These are phyloP conservation scores for Daldinia sp. DNA, from an alignment of 2,329 filamentous ascomycete genomes.

Conservation along the genomic window DNA sequence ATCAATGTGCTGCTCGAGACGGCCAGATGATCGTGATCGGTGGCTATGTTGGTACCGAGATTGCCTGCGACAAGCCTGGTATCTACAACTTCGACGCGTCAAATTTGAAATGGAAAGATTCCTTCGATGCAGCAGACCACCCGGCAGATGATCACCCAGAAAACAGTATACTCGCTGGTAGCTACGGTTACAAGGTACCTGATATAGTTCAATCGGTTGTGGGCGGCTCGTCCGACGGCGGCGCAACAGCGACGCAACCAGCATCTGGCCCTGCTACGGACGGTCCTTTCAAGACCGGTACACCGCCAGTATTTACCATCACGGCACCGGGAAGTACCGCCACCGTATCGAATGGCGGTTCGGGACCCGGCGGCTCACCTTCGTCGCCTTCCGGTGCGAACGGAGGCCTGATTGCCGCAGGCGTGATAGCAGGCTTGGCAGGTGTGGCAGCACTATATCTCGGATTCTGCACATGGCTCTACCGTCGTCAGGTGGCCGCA, in stretches of 20 bases:
- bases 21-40: constrained; percentile 78
- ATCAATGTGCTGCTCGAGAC: constrained; percentile 77
- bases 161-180: constrained; percentile 65
- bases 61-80: constrained; percentile 74
- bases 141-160: constrained; percentile 61
- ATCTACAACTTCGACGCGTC: constrained; percentile 81
- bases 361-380: constrained; percentile 50
- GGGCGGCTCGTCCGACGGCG: constrained; percentile 70
- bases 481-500: constrained; percentile 75
- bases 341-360: constrained; percentile 56
- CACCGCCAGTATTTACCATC: constrained; percentile 76
- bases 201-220: constrained; percentile 71
- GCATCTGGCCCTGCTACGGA: constrained; percentile 70
- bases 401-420: constrained; percentile 60
- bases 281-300: constrained; percentile 78
- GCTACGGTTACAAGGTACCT: constrained; percentile 76
- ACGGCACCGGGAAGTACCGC: constrained; percentile 64
- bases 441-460: constrained; percentile 73
- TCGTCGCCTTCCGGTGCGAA: constrained; percentile 44
- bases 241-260: constrained; percentile 75
- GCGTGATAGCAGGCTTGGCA: constrained; percentile 73
- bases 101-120: constrained; percentile 70
- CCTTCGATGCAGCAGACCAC: constrained; percentile 69
- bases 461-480: constrained; percentile 79
- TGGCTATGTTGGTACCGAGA: constrained; percentile 72